phyloP scores from a whole-genome alignment of 352 stramenopile species.

The Phytopythium boreale region DNA sequence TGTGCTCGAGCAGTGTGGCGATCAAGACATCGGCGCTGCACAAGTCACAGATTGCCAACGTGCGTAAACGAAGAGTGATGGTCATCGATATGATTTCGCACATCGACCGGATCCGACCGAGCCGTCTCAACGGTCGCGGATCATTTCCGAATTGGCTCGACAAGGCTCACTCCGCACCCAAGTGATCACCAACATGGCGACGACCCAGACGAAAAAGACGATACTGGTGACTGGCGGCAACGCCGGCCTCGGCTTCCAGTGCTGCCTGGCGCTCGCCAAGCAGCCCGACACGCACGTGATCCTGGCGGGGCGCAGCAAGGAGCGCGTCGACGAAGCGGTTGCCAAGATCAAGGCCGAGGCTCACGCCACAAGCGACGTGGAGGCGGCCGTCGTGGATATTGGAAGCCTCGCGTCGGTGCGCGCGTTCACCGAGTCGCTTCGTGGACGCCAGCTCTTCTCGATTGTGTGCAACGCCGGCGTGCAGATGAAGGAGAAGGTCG shows the following conservation, averaged over 20 bases:
- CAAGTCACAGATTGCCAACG: background rate
- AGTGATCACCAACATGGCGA: background rate
- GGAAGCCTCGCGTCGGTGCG: background rate
- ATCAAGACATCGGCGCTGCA: background rate
- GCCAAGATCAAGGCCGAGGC: constrained; percentile 3
- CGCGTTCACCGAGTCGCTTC: background rate
- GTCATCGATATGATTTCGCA: background rate
- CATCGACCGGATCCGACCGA: background rate
- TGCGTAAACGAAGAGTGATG: background rate
- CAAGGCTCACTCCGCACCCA: background rate
- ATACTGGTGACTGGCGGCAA: constrained; percentile 4
- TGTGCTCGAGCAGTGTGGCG: background rate
- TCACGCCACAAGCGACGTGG: background rate
- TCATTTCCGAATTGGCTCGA: background rate
- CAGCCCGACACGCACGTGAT: constrained; percentile 13
- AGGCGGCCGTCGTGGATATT: background rate
- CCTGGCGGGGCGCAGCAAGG: constrained; percentile 3
- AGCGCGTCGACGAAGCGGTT: constrained; percentile 9
- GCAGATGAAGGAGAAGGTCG: constrained; percentile 6
- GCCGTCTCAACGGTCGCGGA: background rate
- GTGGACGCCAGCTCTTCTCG: background rate
- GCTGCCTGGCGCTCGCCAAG: constrained; percentile 5
- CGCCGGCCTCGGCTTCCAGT: constrained; percentile 2
- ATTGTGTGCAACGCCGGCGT: constrained; percentile 2
- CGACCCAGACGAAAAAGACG: background rate